Base-by-base conservation (phyloP, 2,329 filamentous ascomycete genomes). In the Chaetomium olivaceum region DNA sequence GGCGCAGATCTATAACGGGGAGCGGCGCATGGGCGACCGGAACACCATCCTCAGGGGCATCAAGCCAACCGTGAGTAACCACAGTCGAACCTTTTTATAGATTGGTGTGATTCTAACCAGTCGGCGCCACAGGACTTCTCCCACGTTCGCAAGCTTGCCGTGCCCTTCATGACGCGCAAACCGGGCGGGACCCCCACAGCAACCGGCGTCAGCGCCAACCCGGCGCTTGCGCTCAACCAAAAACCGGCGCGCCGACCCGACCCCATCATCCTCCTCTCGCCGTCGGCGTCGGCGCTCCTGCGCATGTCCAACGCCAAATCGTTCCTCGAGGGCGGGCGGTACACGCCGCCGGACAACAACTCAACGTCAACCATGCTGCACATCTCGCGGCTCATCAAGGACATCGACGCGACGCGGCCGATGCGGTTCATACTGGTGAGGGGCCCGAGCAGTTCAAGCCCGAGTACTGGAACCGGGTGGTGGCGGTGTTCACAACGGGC, bases 221-320 rank as follows among this genome's bases (percentile, higher is more conserved):
- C 81, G 9, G 72, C 83, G 8, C 79, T 87, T 16, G 77, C 83
- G 2, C 79, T 85, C 60, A 87, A 87, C 74, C 84, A 82, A 65
- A 76, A 76, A 63, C 70, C 72, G 83, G 76, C 80, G 55, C 80
- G 83, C 56, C 80, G 86, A 65, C 84, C 85, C 46, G 84, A 97
- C 76, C 95, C 95, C 58, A 99, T 99, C 79, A 97, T 99, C 76
- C 89, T 99, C 31, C 89, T 99, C 67, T 98, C 95, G 0, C 95
- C 95, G 1, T 98, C 94, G 1, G 95, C 94, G 12, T 97, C 94
- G 2, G 96, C 93, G 1, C 87, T 98, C 58, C 88, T 99, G 46
- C 93, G 94, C 76, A 92, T 98, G 87, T 91, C 92, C 61, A 99
- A 99, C 77, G 92, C 96, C 78, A 96, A 96, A 75, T 89, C 91